Base-by-base conservation (phyloP, 306 rosid genomes). In the Pyrus bretschneideri region DNA sequence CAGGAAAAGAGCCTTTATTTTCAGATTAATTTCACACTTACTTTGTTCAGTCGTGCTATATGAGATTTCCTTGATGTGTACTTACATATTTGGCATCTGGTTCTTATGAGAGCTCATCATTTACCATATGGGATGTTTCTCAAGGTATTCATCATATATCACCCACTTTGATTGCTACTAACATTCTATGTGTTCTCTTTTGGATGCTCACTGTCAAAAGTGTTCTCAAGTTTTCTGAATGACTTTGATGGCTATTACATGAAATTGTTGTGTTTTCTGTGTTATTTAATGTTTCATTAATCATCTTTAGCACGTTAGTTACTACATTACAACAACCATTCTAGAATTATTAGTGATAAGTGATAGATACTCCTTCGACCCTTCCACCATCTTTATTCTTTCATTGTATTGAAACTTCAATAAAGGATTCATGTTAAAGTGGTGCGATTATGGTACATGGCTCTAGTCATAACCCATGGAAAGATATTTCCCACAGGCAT, bases 111-210 rank as follows among this genome's bases (percentile, higher is more conserved):
- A 87, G 97, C 85, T 90, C 96, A 61, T 85, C 96, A 51, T 92
- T 92, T 83, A 85, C 95, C 59, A 85, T 95, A 78, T 95, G 97
- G 98, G 97, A 95, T 83, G 94, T 89, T 82, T 89, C 98, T 81
- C 95, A 89, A 90, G 98, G 98, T 95, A 88, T 38, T 51, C 31
- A n/a, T 25, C 54, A 10, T 73, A 23, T 40, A 38, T 27, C 27
- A 60, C 57, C 14, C 2, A 13, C 44, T 58, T 55, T n/a, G 22
- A 19, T 30, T 70, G 62, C 33, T 40, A 42, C 19, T 42, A 17
- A 4, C 15, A 0, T 44, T 40, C 40, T 15, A 13, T 59, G 12
- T 22, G 42, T 9, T 49, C 8, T 49, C 7, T 49, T 49, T 49
- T 49, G 54, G 6, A 49, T 49, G 54, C 54, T 49, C 54, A 49